phyloP scores from a whole-genome alignment of 345 rosid species.

The Camelina neglecta region DNA sequence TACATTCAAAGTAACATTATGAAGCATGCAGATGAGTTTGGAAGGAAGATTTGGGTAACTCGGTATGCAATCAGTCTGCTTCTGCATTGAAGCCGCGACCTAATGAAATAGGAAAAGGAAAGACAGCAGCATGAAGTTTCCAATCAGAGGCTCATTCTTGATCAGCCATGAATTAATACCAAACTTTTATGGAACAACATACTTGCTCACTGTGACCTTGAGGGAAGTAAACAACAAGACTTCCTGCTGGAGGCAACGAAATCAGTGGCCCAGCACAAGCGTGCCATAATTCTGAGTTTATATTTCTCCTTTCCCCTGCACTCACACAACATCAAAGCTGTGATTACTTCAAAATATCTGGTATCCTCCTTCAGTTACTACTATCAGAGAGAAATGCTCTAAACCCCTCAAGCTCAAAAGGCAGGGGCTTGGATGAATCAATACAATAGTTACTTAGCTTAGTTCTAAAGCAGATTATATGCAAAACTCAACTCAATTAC shows the following conservation, averaged over 20 bases:
- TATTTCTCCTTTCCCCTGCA: constrained; percentile 76
- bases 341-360: constrained; percentile 22
- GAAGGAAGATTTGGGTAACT: constrained; percentile 69
- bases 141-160: constrained; percentile 18
- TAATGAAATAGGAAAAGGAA: constrained; percentile 21
- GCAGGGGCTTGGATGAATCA: not conserved
- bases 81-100: constrained; percentile 81
- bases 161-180: not conserved
- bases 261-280: constrained; percentile 97
- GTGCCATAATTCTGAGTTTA: constrained; percentile 93
- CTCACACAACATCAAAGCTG: constrained; percentile 31
- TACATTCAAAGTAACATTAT: constrained; percentile 76
- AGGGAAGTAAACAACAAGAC: constrained; percentile 89
- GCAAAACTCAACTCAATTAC: not conserved
- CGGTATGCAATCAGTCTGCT: constrained; percentile 56
- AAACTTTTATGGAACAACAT: constrained; percentile 17
- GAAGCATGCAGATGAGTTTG: constrained; percentile 73
- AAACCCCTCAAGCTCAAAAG: constrained; percentile 24
- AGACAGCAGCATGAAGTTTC: not conserved
- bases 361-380: constrained; percentile 1
- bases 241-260: constrained; percentile 81
- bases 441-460: constrained; percentile 29
- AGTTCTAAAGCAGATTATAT: constrained; percentile 1
- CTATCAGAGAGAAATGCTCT: constrained; percentile 21
- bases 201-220: constrained; percentile 99